phyloP scores from a whole-genome alignment of 2,329 filamentous ascomycete genomes.

The Exophiala sideris region DNA sequence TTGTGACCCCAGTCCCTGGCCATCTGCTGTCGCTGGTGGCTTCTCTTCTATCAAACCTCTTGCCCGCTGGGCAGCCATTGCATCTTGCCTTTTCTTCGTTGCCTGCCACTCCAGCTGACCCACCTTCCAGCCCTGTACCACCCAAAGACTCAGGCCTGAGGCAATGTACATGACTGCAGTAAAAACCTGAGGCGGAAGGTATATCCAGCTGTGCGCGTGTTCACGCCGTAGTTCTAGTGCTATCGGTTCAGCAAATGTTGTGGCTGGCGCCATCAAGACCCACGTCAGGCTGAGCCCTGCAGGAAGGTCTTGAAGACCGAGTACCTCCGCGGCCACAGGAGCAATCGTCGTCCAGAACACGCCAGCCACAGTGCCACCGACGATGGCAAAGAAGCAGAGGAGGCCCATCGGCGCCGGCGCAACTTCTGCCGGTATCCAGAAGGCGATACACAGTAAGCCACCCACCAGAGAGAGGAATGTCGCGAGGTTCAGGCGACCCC shows the following conservation, averaged over 20 bases:
- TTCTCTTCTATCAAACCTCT: not conserved
- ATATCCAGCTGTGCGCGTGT: conserved; percentile 31
- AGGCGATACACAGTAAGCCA: conserved; percentile 56
- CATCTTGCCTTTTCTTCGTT: conserved; percentile 2
- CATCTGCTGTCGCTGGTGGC: too few relatives aligned
- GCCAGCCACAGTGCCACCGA: conserved; percentile 58
- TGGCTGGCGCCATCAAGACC: conserved; percentile 55
- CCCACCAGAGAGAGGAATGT: conserved; percentile 52
- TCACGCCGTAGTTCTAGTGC: conserved; percentile 55
- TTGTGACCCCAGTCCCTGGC: too few relatives aligned
- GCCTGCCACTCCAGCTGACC: conserved; percentile 30
- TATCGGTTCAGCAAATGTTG: conserved; percentile 52
- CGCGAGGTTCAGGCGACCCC: conserved; percentile 63
- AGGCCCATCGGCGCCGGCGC: conserved; percentile 47
- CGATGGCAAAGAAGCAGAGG: conserved; percentile 57
- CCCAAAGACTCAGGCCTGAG: conserved; percentile 48
- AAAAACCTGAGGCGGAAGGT: conserved; percentile 51
- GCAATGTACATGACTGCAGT: conserved; percentile 60
- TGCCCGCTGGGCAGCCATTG: conserved; percentile 2
- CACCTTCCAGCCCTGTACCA: conserved; percentile 41
- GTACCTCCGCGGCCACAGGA: conserved; percentile 59
- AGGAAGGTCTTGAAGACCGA: conserved; percentile 57
- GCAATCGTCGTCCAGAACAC: conserved; percentile 59
- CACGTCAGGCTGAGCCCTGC: conserved; percentile 58
- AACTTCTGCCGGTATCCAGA: conserved; percentile 60